Percentiles rank a stretch among this genome's conserved stretches.
These are phyloP conservation scores for Vanilla planifolia DNA, from an alignment of 106 monocot genomes.

Conservation along the genomic window DNA sequence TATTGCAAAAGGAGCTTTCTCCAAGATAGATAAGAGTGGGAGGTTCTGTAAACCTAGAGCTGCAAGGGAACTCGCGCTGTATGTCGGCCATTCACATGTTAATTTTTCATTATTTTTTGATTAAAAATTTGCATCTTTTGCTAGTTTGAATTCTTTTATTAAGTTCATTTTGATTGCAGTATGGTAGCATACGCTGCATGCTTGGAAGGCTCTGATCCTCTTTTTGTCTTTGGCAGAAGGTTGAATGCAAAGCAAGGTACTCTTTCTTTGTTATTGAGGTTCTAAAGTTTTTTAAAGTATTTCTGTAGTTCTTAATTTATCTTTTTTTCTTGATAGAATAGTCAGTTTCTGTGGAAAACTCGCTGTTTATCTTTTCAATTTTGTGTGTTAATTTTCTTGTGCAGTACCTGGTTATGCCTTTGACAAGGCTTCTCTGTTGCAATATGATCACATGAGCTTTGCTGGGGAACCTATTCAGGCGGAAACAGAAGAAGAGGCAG, in stretches of 20 bases:
- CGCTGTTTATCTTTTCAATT: not conserved
- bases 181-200: slow-evolving; percentile 87
- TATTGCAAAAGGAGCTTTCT: slow-evolving; percentile 7
- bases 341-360: not conserved
- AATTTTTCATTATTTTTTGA: not conserved
- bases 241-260: slow-evolving; percentile 79
- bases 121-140: not conserved
- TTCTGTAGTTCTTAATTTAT: not conserved
- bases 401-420: slow-evolving; percentile 83
- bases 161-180: slow-evolving; percentile 24
- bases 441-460: slow-evolving; percentile 94
- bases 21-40: slow-evolving; percentile 61
- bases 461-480: slow-evolving; percentile 70
- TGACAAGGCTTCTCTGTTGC: slow-evolving; percentile 52
- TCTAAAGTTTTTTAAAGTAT: too few species aligned
- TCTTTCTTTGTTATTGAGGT: not conserved
- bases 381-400: slow-evolving; percentile 1
- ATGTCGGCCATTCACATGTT: slow-evolving; percentile 17
- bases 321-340: not conserved
- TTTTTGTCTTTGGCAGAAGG: slow-evolving; percentile 69
- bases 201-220: slow-evolving; percentile 85
- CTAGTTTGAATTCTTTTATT: slow-evolving; percentile 5
- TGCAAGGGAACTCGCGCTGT: slow-evolving; percentile 90
- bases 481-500: slow-evolving; percentile 76
- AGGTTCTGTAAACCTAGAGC: slow-evolving; percentile 88